Base-by-base conservation (phyloP, 2,329 filamentous ascomycete species). In the Xylariomycetidae sp. region DNA sequence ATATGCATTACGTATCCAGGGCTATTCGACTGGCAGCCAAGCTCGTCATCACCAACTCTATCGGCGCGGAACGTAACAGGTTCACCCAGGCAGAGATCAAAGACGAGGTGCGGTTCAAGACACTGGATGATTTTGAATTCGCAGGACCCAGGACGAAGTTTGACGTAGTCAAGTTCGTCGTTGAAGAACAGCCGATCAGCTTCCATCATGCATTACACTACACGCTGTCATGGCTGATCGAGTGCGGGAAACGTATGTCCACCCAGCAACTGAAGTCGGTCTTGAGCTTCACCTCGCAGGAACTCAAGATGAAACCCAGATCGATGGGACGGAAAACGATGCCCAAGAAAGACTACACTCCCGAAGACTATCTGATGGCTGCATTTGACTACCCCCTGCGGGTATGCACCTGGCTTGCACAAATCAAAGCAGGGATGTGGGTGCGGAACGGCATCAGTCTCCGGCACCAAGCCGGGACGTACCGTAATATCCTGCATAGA, bases 351-450 rank as follows among this genome's bases (percentile, higher is more conserved):
- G 69, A 76, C 12, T 72, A 75, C 42, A 67, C 65, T 0, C 64
- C 82, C 0, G 85, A 94, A 49, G 87, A 94, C 54, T 81, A 89
- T 50, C 67, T 95, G 15, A 79, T 95, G 57, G 82, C 85, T 2
- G 77, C 88, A 32, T 95, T 98, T 51, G 92, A 98, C 57, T 95
- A 86, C 50, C 90, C 93, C 1, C 68, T 98, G 4, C 76, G 93
- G 32, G 89, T 96, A 1, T 95, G 88, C 56, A 88, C 87, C 14
- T 98, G 92, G 92, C 69, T 98, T 19, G 85, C 92, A 5, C 93
- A 98, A 64, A 96, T 98, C 79, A 95, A 94, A 58, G 88, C 90
- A 13, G 86, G 88, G 32, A 94, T 96, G 80, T 98, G 93, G 92
- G 90, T 98, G 43, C 80, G 92, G 35, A 98, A 98, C 54, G 92